A percentile compares a stretch with the other conserved stretches of the same genome.
These are phyloP conservation scores for Neurospora hispaniola DNA, from an alignment of 495 filamentous ascomycete species.

Conservation along the genomic window DNA sequence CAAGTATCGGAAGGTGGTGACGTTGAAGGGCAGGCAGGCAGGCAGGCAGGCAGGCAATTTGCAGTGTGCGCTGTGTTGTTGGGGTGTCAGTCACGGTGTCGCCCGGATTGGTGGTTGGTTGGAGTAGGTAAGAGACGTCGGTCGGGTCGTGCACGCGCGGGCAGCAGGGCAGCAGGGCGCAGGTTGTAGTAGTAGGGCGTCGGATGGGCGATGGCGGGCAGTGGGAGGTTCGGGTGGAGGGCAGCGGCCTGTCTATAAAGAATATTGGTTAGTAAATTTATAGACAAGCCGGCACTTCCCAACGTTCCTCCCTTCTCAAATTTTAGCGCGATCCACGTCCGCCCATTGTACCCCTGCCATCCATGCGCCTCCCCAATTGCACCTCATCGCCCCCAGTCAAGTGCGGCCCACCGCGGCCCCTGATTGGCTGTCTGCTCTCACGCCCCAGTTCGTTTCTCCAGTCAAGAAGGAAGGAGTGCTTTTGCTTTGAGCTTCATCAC, in stretches of 20 bases:
- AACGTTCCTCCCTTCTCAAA: constrained; percentile 20
- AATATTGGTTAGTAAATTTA: constrained; percentile 31
- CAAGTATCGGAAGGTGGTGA: background rate
- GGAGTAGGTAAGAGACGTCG: background rate
- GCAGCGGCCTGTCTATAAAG: constrained; percentile 28
- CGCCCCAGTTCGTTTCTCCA: background rate
- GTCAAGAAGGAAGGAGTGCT: background rate
- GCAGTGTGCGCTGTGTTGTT: background rate
- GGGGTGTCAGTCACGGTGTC: constrained; percentile 1
- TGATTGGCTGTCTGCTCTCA: background rate
- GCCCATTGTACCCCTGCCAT: constrained; percentile 14
- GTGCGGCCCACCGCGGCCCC: background rate
- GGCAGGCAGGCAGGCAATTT: background rate
- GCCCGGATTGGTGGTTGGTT: constrained; percentile 1
- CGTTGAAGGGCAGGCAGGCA: background rate
- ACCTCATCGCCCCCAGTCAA: background rate
- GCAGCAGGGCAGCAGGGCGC: background rate
- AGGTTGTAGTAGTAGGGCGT: constrained; percentile 4
- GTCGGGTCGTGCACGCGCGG: background rate
- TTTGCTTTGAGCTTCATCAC: background rate
- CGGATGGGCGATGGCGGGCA: constrained; percentile 10
- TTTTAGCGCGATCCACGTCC: constrained; percentile 23
- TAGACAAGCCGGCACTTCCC: constrained; percentile 25
- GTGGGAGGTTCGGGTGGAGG: constrained; percentile 27
- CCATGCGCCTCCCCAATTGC: constrained; percentile 12